Percentiles rank a stretch among this genome's conserved stretches.
phyloP scores from a whole-genome alignment of 441 rosid species.

The Flueggea neowawraea region DNA sequence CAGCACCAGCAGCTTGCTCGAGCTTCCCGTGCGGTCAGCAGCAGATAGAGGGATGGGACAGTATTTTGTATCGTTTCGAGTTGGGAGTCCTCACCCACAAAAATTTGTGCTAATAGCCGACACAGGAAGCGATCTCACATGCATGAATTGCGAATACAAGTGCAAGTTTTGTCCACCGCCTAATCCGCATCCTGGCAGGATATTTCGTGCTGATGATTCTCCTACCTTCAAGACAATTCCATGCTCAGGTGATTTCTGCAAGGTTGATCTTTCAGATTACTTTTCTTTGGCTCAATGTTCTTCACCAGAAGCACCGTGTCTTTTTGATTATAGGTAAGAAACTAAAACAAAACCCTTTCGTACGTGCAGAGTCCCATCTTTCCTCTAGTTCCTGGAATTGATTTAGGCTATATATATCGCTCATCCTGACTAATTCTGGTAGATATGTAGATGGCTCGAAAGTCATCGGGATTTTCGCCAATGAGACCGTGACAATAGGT shows the following conservation, averaged over 20 bases:
- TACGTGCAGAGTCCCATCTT: background rate
- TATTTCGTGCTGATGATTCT: constrained; percentile 15
- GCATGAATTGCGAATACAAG: constrained; percentile 24
- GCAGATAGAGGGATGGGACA: constrained; percentile 19
- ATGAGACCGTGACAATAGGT: constrained; percentile 22
- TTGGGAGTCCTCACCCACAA: constrained; percentile 28
- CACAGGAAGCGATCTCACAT: constrained; percentile 28
- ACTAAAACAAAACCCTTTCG: background rate
- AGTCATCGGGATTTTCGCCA: constrained; percentile 20
- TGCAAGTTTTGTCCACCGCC: constrained; percentile 7
- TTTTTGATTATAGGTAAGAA: constrained; percentile 22
- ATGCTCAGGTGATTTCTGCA: constrained; percentile 15
- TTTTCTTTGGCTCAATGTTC: constrained; percentile 19
- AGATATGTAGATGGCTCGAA: constrained; percentile 21
- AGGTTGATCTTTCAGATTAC: constrained; percentile 4
- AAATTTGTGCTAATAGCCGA: constrained; percentile 24
- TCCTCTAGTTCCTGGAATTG: too few species aligned
- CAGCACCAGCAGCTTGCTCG: background rate
- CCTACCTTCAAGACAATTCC: constrained; percentile 24
- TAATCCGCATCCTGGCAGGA: constrained; percentile 11
- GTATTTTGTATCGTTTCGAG: constrained; percentile 25
- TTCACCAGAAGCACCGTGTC: constrained; percentile 15
- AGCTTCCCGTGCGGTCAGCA: constrained; percentile 21
- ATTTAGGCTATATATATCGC: background rate
- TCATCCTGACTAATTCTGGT: background rate